Conservation (phyloP, 805 yeast genomes). For the Pichia cabralensis region DNA sequence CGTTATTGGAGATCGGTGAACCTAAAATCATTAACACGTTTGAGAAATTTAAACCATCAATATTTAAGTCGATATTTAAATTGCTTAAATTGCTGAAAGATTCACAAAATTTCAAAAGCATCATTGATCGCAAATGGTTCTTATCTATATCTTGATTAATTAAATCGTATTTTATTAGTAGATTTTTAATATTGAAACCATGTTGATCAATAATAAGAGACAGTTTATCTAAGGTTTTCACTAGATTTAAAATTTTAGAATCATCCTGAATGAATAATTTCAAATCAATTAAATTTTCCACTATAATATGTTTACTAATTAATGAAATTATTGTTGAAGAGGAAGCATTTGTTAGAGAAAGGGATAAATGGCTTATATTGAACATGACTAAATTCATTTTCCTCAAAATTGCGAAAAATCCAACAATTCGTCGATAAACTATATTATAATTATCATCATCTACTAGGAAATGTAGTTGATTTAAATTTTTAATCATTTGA, state of each 20-base stretch:
- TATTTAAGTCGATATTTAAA: conserved; percentile 18
- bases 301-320: conserved; percentile 21
- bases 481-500: conserved; percentile 16
- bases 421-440: conserved; percentile 25
- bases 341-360: conserved; percentile 25
- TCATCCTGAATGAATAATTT: conserved; percentile 25
- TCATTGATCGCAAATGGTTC: conserved; percentile 24
- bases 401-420: conserved; percentile 25
- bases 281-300: conserved; percentile 21
- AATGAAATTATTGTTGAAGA: conserved; percentile 22
- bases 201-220: conserved; percentile 17
- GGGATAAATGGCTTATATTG: conserved; percentile 18
- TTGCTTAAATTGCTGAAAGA: conserved; percentile 16
- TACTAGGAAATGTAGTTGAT: conserved; percentile 20
- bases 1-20: conserved; percentile 21
- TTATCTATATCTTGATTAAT: conserved; percentile 20
- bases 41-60: conserved; percentile 22
- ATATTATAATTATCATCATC: conserved; percentile 17
- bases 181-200: conserved; percentile 16
- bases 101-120: conserved; percentile 22
- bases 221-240: conserved; percentile 21
- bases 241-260: conserved; percentile 19
- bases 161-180: conserved; percentile 20
- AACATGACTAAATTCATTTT: conserved; percentile 20
- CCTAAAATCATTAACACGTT: conserved; percentile 26